phyloP scores from a whole-genome alignment of 257 asterid species.

The Solanum pennellii region DNA sequence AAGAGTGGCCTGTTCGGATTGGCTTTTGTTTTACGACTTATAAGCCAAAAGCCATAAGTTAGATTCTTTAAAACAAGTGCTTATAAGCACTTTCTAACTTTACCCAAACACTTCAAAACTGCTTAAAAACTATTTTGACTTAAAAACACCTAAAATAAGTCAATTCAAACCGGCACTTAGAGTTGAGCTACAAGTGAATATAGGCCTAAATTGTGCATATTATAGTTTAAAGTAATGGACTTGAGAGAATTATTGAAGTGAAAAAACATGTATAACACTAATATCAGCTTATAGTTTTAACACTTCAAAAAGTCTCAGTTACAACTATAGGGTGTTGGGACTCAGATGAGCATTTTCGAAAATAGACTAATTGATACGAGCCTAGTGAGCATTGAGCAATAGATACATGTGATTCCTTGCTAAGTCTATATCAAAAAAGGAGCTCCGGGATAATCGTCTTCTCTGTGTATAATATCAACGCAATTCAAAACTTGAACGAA shows the following conservation, averaged over 20 bases:
- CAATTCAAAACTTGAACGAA: background rate
- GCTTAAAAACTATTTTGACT: too few species aligned
- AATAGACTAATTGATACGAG: background rate
- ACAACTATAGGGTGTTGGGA: background rate
- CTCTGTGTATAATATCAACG: background rate
- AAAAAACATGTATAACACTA: background rate
- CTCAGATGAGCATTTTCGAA: background rate
- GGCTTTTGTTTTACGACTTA: too few species aligned
- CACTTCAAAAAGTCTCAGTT: background rate
- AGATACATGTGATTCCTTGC: background rate
- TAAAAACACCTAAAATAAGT: too few species aligned
- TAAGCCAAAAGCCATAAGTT: too few species aligned
- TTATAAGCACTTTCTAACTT: too few species aligned
- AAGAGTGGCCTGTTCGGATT: too few species aligned
- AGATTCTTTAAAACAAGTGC: too few species aligned
- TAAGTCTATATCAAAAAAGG: background rate
- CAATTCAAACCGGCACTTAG: too few species aligned
- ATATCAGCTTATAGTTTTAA: background rate
- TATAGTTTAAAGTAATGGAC: background rate
- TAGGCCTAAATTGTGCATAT: background rate
- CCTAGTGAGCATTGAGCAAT: background rate
- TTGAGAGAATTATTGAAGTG: background rate
- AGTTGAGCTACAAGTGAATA: background rate
- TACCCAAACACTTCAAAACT: too few species aligned
- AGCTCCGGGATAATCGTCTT: background rate